Conservation (phyloP, 2,329 filamentous ascomycete genomes). For the Sodiomyces alkalinus region DNA sequence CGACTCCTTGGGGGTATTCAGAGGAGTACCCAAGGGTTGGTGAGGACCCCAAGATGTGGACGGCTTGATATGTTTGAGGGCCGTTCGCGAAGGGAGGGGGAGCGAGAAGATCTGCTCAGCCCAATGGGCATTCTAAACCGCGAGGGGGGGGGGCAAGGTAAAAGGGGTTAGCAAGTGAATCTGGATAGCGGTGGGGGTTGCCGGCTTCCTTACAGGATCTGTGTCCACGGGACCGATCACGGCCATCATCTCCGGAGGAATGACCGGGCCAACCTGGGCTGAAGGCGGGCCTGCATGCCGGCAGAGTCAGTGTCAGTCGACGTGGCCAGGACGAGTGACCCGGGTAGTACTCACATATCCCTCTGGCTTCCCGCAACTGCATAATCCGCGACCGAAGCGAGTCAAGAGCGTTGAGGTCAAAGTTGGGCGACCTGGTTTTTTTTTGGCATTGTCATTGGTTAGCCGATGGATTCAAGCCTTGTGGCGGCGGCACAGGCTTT, state of each 20-base stretch:
- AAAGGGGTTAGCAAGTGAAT: background rate
- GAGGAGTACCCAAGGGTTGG: slow-evolving; percentile 23
- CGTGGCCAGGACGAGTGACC: no score
- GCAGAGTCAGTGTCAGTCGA: background rate
- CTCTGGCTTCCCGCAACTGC: slow-evolving; percentile 33
- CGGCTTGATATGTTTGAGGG: slow-evolving; percentile 21
- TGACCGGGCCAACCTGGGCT: slow-evolving; percentile 16
- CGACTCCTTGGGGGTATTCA: slow-evolving; percentile 29
- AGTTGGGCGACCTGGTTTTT: slow-evolving; percentile 33
- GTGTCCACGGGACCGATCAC: slow-evolving; percentile 11
- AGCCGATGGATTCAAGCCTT: background rate
- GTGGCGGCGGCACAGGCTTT: background rate
- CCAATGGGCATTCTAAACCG: slow-evolving; percentile 37
- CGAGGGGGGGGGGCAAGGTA: background rate
- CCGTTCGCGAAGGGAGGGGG: slow-evolving; percentile 33
- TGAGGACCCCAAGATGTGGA: slow-evolving; percentile 32
- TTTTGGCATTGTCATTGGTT: no score
- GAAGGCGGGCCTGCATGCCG: slow-evolving; percentile 18
- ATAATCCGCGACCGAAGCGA: slow-evolving; percentile 30
- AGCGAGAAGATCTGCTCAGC: slow-evolving; percentile 44
- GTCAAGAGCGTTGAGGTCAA: slow-evolving; percentile 41
- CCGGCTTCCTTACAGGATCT: slow-evolving; percentile 9
- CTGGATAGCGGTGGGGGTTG: background rate
- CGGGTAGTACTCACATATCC: slow-evolving; percentile 34
- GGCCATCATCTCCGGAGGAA: slow-evolving; percentile 15